Evolutionary conservation across 148 eudicot genomes (phyloP).

Genomic region (Nepenthes gracilis): DNA sequence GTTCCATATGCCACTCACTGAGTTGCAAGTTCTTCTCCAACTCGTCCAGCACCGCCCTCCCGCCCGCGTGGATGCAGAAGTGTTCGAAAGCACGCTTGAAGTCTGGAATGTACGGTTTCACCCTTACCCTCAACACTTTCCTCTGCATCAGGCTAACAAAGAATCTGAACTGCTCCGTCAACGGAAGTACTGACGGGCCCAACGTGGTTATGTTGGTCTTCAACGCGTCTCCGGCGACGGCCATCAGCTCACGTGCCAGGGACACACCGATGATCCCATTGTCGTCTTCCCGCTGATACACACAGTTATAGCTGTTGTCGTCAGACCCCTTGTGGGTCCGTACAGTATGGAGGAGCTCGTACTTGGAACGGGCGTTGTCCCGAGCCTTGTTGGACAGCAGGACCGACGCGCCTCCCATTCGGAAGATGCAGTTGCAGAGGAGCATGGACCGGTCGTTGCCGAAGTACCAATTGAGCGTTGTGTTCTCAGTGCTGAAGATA

Average conservation of each 20-base stretch:
- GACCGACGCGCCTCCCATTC: background rate
- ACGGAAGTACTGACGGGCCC: background rate
- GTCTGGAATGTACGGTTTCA: background rate
- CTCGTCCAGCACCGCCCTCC: background rate
- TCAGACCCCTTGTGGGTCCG: background rate
- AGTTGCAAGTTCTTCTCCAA: too few species aligned
- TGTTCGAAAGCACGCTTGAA: background rate
- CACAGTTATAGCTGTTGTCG: background rate
- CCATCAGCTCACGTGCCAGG: background rate
- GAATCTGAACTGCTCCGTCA: background rate
- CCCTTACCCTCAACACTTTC: background rate
- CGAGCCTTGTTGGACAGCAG: background rate
- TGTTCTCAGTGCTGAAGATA: too few species aligned
- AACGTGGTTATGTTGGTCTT: background rate
- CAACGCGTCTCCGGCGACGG: background rate
- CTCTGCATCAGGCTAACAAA: background rate
- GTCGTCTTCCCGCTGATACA: background rate
- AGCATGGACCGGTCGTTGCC: too few species aligned
- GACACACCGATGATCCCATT: background rate
- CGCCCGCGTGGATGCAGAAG: background rate
- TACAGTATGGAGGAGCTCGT: background rate
- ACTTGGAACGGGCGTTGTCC: background rate
- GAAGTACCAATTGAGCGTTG: too few species aligned
- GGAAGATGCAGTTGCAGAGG: background rate
- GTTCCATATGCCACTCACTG: too few species aligned